Base-by-base conservation (phyloP, 139 green algal genomes). In the Picochlorum sp. region DNA sequence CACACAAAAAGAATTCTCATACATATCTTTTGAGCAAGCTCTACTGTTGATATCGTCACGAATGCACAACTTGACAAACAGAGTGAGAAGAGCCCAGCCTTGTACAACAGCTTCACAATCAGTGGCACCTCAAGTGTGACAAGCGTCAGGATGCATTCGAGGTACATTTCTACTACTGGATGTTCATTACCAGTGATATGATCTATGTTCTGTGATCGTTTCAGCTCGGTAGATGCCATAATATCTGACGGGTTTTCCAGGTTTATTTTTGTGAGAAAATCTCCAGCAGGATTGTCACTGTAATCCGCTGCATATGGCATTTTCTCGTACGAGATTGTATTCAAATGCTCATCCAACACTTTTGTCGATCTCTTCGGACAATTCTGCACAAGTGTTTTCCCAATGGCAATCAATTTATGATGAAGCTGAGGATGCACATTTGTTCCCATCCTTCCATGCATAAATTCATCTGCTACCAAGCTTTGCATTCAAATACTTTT, bases 291-390 rank as follows among this genome's bases (percentile, higher is more conserved):
- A 28, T 77, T 77, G 56, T 77, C 70, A 1, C 44, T 68, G 14
- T 51, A 77, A 56, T 77, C 70, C 14, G 70, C 70, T 9, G 70
- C 62, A 69, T 67, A 77, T n/a, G 38, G 65, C 34, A 57, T 62
- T 67, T 73, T 77, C 15, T 24, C 26, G 16, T 68, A 77, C 10
- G 63, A n/a, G 16, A 30, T 57, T 5, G 70, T 28, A 26, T 20
- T 21, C 18, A 59, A 50, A 52, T 77, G 56, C 0, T 37, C 23
- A 8, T 57, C 70, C 24, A 72, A 51, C 45, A 73, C 56, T 4
- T 49, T 24, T 14, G 56, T n/a, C 13, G 51, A 34, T 41, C 26
- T 59, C 21, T 59, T 59, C 2, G 51, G 51, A 38, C 21, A 59
- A n/a, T 59, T 30, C 1, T 21, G 7, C 15, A n/a, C 8, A 7